Conservation (phyloP, 2,329 filamentous ascomycete species). For the Thelonectria olida region DNA sequence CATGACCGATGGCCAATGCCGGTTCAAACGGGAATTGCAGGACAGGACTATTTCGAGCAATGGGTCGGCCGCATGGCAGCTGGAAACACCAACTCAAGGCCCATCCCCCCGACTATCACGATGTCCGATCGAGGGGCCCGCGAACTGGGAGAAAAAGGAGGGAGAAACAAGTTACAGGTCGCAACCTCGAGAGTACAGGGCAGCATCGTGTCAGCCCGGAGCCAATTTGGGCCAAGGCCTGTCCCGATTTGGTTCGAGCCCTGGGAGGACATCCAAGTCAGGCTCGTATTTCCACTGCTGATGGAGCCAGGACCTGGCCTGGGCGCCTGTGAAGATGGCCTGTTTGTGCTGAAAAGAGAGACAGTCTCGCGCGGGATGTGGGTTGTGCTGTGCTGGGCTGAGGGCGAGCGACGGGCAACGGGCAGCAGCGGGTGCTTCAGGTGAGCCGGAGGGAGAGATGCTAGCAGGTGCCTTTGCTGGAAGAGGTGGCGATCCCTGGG, state of each 20-base stretch:
- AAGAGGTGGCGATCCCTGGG: neutral
- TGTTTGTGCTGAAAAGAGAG: neutral
- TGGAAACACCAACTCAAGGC: constrained; percentile 27
- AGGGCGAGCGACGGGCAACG: too few species aligned
- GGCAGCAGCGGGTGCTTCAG: constrained; percentile 34
- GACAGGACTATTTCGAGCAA: constrained; percentile 14
- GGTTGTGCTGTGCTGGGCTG: too few species aligned
- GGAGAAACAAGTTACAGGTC: constrained; percentile 11
- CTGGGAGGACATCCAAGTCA: constrained; percentile 10
- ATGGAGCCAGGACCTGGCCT: constrained; percentile 18
- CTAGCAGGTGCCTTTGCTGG: neutral
- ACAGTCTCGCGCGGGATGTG: constrained; percentile 8
- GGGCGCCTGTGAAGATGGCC: constrained; percentile 20
- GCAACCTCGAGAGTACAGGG: constrained; percentile 24
- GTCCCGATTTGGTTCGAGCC: constrained; percentile 35
- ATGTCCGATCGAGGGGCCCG: constrained; percentile 11
- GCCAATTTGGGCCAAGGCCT: constrained; percentile 28
- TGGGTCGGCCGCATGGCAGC: constrained; percentile 7
- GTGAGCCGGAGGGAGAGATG: constrained; percentile 23
- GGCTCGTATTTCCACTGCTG: constrained; percentile 25
- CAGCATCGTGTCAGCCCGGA: constrained; percentile 27
- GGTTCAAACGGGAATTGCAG: constrained; percentile 15
- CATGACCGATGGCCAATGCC: constrained; percentile 14
- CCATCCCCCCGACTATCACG: neutral
- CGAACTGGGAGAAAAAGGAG: neutral